phyloP scores from a whole-genome alignment of 768 basidiomycete genomes.

The Tubosaeta brunneosetosa region DNA sequence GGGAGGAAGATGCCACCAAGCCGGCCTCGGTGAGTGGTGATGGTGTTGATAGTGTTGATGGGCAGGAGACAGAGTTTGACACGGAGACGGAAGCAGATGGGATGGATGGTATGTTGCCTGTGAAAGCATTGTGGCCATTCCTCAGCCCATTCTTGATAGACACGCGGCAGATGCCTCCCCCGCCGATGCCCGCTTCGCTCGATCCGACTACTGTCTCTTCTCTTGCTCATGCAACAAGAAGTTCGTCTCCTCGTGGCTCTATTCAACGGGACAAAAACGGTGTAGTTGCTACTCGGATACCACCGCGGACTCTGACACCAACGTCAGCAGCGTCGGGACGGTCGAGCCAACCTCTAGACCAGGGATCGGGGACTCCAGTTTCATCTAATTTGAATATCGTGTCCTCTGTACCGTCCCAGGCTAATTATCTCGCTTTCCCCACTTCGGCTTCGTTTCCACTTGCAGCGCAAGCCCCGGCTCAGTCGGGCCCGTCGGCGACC shows the following conservation, averaged over 20 bases:
- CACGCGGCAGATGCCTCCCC: conserved; percentile 44
- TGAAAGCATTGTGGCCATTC: not conserved
- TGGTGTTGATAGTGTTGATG: conserved; percentile 17
- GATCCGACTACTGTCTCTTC: conserved; percentile 38
- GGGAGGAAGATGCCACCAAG: not conserved
- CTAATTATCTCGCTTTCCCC: not conserved
- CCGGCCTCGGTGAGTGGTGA: not conserved
- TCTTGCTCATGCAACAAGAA: conserved; percentile 13
- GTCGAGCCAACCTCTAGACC: conserved; percentile 6
- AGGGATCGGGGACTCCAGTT: not conserved
- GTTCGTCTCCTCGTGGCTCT: conserved; percentile 18
- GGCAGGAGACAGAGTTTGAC: conserved; percentile 30
- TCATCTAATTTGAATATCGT: not conserved
- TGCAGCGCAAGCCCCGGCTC: not conserved
- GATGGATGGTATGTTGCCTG: conserved; percentile 17
- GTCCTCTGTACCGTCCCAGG: not conserved
- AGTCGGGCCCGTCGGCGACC: not conserved
- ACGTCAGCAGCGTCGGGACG: conserved; percentile 1
- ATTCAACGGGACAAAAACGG: conserved; percentile 14
- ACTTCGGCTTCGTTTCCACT: not conserved
- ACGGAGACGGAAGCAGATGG: conserved; percentile 28
- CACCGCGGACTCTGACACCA: conserved; percentile 5
- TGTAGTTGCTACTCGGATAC: conserved; percentile 10
- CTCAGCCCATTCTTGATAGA: conserved; percentile 24
- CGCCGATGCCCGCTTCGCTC: conserved; percentile 43